phyloP scores from a whole-genome alignment of 78 protist genomes.

The Cyanophora paradoxa region DNA sequence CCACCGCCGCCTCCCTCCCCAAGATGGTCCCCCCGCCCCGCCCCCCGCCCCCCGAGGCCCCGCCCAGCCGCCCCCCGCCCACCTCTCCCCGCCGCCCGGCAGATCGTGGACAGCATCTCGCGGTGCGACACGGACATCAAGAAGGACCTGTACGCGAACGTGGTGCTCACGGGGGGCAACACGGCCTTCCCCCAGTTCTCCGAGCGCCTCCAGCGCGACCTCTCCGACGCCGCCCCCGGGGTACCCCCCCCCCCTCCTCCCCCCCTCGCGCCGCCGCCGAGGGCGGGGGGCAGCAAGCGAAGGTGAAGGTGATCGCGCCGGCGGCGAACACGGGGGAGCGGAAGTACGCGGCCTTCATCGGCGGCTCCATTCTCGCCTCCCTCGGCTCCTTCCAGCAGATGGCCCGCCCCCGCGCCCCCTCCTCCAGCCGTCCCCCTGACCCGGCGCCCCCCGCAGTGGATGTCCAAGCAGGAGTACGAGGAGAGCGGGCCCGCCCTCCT shows the following conservation, averaged over 20 bases:
- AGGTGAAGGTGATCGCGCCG: constrained; percentile 18
- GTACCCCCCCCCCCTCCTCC: background rate
- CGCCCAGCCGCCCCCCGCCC: no score
- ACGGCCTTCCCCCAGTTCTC: constrained; percentile 5
- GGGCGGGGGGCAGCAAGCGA: background rate
- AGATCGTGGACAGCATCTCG: no score
- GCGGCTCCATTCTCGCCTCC: constrained; percentile 26
- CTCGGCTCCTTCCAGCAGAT: constrained; percentile 26
- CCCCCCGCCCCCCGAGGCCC: no score
- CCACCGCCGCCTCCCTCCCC: no score
- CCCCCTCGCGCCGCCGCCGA: background rate
- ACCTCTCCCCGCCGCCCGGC: no score
- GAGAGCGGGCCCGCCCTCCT: no score
- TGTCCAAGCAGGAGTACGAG: no score
- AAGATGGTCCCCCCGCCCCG: no score
- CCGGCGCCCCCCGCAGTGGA: no score
- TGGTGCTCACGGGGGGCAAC: constrained; percentile 12
- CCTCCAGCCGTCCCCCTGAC: no score
- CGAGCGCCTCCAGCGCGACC: constrained; percentile 22
- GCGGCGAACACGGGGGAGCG: constrained; percentile 10
- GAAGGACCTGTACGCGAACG: constrained; percentile 10
- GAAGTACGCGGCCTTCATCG: constrained; percentile 17
- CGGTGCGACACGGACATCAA: constrained; percentile 38
- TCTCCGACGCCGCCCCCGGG: background rate
- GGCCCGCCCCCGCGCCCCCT: background rate